These are phyloP conservation scores for Psilocybe tampanensis DNA, from an alignment of 768 basidiomycete genomes.

Conservation along the genomic window DNA sequence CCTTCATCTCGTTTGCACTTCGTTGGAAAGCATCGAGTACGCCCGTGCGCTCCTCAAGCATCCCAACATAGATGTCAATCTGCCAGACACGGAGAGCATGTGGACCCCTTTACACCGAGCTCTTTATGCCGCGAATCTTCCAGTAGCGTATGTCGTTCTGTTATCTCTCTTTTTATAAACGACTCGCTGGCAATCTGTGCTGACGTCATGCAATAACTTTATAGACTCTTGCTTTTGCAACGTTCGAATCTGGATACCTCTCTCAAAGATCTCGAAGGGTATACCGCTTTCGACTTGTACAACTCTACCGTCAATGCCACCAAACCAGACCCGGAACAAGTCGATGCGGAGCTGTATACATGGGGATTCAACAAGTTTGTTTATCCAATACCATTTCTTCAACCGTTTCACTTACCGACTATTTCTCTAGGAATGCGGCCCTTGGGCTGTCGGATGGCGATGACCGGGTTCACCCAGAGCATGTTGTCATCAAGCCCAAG, in stretches of 20 bases:
- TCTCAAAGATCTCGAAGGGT: conserved; percentile 84
- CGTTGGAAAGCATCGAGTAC: conserved; percentile 74
- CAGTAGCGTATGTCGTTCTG: conserved; percentile 55
- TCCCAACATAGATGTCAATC: conserved; percentile 76
- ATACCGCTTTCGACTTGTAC: conserved; percentile 91
- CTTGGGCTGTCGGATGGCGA: conserved; percentile 83
- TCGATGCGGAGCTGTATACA: conserved; percentile 68
- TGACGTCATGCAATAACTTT: conserved; percentile 23
- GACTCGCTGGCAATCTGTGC: conserved; percentile 2
- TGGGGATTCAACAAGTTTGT: conserved; percentile 84
- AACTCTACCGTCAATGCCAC: conserved; percentile 86
- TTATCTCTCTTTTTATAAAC: neutral
- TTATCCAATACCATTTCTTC: conserved; percentile 17
- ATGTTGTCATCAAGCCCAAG: conserved; percentile 53
- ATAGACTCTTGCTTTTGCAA: conserved; percentile 73
- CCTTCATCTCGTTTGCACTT: conserved; percentile 78
- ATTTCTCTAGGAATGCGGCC: conserved; percentile 67
- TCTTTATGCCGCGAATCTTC: conserved; percentile 76
- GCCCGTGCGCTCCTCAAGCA: conserved; percentile 76
- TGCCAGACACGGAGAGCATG: conserved; percentile 79
- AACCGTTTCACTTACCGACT: no score
- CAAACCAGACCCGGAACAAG: conserved; percentile 45
- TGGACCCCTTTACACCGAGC: conserved; percentile 94
- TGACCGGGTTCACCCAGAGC: conserved; percentile 81
- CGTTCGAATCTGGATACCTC: conserved; percentile 70